Conservation (phyloP, 495 filamentous ascomycete genomes). For the Tricharina praecox region DNA sequence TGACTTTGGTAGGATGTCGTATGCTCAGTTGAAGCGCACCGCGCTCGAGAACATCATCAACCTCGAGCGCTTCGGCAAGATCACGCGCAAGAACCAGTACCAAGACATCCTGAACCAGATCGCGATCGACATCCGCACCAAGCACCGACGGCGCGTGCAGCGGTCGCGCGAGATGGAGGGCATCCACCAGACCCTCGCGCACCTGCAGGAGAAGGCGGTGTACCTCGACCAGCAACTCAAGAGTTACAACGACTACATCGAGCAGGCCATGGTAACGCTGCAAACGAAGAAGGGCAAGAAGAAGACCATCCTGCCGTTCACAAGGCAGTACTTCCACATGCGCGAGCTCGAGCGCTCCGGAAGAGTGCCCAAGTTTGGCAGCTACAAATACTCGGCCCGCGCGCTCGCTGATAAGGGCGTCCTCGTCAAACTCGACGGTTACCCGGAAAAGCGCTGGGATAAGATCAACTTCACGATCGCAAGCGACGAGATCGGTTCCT, state of each 20-base stretch:
- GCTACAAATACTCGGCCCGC: slow-evolving; percentile 86
- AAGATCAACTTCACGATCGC: slow-evolving; percentile 85
- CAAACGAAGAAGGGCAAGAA: slow-evolving; percentile 97
- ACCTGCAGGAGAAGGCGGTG: slow-evolving; percentile 76
- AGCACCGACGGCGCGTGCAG: slow-evolving; percentile 81
- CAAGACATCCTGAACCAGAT: slow-evolving; percentile 95
- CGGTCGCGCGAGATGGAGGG: slow-evolving; percentile 79
- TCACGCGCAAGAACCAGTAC: slow-evolving; percentile 83
- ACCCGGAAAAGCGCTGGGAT: slow-evolving; percentile 71
- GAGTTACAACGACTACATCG: slow-evolving; percentile 97
- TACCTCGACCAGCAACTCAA: slow-evolving; percentile 91
- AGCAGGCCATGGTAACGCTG: slow-evolving; percentile 96
- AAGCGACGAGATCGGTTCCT: slow-evolving; percentile 87
- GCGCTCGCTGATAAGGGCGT: slow-evolving; percentile 86
- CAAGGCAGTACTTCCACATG: slow-evolving; percentile 97
- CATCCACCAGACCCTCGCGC: slow-evolving; percentile 63
- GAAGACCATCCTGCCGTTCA: slow-evolving; percentile 87
- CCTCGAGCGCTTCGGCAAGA: slow-evolving; percentile 66
- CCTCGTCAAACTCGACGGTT: slow-evolving; percentile 71
- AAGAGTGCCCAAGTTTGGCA: slow-evolving; percentile 88
- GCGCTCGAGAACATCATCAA: slow-evolving; percentile 86
- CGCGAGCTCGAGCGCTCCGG: slow-evolving; percentile 79
- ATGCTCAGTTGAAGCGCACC: slow-evolving; percentile 78
- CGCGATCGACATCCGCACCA: slow-evolving; percentile 88
- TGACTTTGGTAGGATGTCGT: slow-evolving; percentile 50